A percentile compares a stretch with the other conserved stretches of the same genome.
Conservation (phyloP, 805 yeast species). For the Teunomyces pallodes region DNA sequence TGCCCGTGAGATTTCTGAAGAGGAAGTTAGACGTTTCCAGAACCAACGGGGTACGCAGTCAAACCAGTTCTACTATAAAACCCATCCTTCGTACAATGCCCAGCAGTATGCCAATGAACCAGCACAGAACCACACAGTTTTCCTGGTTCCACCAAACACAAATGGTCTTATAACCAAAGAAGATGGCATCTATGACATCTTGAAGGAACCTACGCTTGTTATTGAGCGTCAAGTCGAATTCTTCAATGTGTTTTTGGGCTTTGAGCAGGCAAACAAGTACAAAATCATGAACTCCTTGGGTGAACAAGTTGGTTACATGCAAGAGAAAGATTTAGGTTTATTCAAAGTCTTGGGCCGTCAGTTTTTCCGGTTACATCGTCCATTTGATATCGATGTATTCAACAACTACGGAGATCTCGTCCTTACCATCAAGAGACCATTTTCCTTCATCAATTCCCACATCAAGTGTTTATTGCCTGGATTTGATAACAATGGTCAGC, state of each 20-base stretch:
- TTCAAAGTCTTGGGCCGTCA: slow-evolving; percentile 76
- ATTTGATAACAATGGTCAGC: slow-evolving; percentile 30
- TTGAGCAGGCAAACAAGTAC: slow-evolving; percentile 87
- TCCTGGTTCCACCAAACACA: slow-evolving; percentile 38
- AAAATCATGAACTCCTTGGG: slow-evolving; percentile 73
- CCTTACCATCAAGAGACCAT: slow-evolving; percentile 74
- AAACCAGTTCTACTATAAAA: slow-evolving; percentile 22
- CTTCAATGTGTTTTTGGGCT: slow-evolving; percentile 83
- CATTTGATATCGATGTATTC: slow-evolving; percentile 71
- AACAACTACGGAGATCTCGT: slow-evolving; percentile 60
- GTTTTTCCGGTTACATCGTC: slow-evolving; percentile 79
- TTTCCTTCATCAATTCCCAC: slow-evolving; percentile 85
- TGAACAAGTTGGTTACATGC: slow-evolving; percentile 71
- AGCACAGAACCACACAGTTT: slow-evolving; percentile 29
- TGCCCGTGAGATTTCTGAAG: slow-evolving; percentile 34
- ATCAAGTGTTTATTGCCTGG: slow-evolving; percentile 71
- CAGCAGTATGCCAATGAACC: slow-evolving; percentile 23
- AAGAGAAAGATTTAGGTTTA: slow-evolving; percentile 75
- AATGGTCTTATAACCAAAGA: slow-evolving; percentile 51
- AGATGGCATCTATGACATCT: slow-evolving; percentile 60
- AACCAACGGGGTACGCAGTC: slow-evolving; percentile 8
- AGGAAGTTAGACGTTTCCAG: slow-evolving; percentile 27
- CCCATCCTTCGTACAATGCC: slow-evolving; percentile 25
- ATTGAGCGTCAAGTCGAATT: slow-evolving; percentile 86
- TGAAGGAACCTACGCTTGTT: slow-evolving; percentile 79